Percentiles rank a stretch among this genome's conserved stretches.
These are phyloP conservation scores for Fusarium nisikadoi DNA, from an alignment of 2,329 filamentous ascomycete genomes.

Conservation along the genomic window DNA sequence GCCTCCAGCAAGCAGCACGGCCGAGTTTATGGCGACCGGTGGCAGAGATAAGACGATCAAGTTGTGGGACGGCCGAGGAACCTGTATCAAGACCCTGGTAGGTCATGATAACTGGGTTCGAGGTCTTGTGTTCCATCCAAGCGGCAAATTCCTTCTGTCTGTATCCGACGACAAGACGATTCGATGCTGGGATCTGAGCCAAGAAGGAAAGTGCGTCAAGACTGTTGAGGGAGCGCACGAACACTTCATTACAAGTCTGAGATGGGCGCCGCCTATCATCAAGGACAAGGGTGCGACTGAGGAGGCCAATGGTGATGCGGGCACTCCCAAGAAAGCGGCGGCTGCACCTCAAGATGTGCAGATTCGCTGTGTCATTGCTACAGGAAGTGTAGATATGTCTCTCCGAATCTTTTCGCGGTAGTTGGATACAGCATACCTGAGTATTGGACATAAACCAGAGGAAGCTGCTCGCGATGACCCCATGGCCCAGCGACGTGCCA, in stretches of 20 bases:
- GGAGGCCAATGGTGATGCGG: slow-evolving; percentile 34
- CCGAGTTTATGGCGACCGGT: slow-evolving; percentile 90
- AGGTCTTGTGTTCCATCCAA: slow-evolving; percentile 86
- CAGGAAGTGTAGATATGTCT: slow-evolving; percentile 72
- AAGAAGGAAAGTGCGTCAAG: slow-evolving; percentile 92
- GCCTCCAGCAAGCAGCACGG: slow-evolving; percentile 76
- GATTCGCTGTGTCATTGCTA: slow-evolving; percentile 87
- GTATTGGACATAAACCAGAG: slow-evolving; percentile 27
- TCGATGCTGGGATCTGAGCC: slow-evolving; percentile 90
- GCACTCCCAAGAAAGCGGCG: slow-evolving; percentile 35
- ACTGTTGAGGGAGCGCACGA: slow-evolving; percentile 79
- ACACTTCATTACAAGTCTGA: slow-evolving; percentile 86
- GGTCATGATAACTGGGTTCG: slow-evolving; percentile 97
- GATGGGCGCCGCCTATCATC: slow-evolving; percentile 77
- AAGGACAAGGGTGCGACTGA: slow-evolving; percentile 33
- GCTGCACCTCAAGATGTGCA: slow-evolving; percentile 59
- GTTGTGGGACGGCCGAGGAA: slow-evolving; percentile 88
- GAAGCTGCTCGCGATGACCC: not conserved
- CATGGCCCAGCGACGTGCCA: not conserved
- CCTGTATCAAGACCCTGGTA: slow-evolving; percentile 81
- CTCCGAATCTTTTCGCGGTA: slow-evolving; percentile 77
- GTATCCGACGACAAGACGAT: slow-evolving; percentile 92
- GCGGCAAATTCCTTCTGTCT: slow-evolving; percentile 88
- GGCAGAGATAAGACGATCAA: slow-evolving; percentile 91
- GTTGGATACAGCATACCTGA: slow-evolving; percentile 28